Evolutionary conservation across 495 filamentous ascomycete species (phyloP), one percentile per base, ranked within the genome.

Genomic region (Trichoderma gamsii): DNA sequence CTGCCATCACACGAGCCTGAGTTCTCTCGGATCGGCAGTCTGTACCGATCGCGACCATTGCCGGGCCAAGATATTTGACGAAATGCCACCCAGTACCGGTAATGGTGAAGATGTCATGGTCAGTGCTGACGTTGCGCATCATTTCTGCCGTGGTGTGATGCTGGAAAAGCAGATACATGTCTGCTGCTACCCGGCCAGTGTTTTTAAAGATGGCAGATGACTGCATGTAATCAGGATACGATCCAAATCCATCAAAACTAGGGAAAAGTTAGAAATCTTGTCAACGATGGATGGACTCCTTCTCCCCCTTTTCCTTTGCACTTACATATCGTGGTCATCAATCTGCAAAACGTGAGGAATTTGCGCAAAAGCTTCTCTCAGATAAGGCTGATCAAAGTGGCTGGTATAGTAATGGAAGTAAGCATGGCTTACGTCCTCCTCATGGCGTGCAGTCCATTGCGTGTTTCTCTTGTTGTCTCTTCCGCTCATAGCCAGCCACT

Each of bases 351-450:
- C 80, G 74, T 97, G 94, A 21, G 95, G 95, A 69, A 99, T 97
- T 79, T 98, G 96, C 8, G 95, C 95, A 81, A 97, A 98, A 0
- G 92, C 92, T 76, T 99, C 96, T 63, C 94, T 83, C 73, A 99
- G 76, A 78, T 93, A 90, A 12, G 93, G 91, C 77, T 98, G 96
- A 69, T 99, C 95, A 73, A 98, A 98, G 76, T 97, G 93, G 73
- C 90, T 93, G 15, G 93, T 96, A 73, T 99, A 99, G 76, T 97
- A 99, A 75, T 98, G 96, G 79, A 99, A 99, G 78, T 97, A 99
- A 3, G 94, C 94, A 78, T 97, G 92, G 23, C 88, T 87, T 15
- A 97, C 90, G 72, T 98, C 96, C 72, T 98, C 94, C 73, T 99
- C 92, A 73, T 97, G 91, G 63, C 90, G 87, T 18, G 94, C 90